Conservation (phyloP, 2,329 filamentous ascomycete species). For the Pseudopithomyces chartarum region DNA sequence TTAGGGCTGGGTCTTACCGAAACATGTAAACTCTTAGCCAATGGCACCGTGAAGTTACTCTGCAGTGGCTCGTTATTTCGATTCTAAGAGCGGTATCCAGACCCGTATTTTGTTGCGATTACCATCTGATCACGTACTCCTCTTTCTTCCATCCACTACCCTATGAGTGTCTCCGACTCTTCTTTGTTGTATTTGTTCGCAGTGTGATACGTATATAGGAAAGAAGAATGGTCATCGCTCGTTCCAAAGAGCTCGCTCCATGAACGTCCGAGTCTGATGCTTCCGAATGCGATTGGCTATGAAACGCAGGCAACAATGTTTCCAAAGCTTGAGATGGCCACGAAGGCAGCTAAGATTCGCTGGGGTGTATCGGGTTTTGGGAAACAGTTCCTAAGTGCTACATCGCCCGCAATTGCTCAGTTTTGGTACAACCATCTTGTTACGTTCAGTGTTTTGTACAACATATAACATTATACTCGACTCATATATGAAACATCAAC, state of each 20-base stretch:
- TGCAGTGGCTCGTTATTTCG: background rate
- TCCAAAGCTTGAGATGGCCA: constrained; percentile 60
- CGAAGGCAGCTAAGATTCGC: constrained; percentile 53
- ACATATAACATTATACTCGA: constrained; percentile 23
- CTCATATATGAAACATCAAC: constrained; percentile 54
- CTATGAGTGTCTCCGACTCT: constrained; percentile 46
- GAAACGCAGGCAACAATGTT: constrained; percentile 63
- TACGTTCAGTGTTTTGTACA: background rate
- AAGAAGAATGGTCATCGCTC: constrained; percentile 63
- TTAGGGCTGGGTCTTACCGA: constrained; percentile 14
- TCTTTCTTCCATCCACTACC: constrained; percentile 48
- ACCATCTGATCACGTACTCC: constrained; percentile 46
- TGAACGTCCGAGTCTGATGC: constrained; percentile 69
- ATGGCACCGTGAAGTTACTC: constrained; percentile 13
- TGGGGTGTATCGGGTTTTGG: constrained; percentile 27
- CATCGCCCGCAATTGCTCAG: constrained; percentile 15
- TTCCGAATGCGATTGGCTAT: constrained; percentile 59
- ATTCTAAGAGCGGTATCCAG: constrained; percentile 5
- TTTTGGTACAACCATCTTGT: constrained; percentile 30
- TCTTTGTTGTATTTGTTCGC: constrained; percentile 45
- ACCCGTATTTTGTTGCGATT: constrained; percentile 47
- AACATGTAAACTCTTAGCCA: constrained; percentile 53
- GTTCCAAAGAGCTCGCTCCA: constrained; percentile 64
- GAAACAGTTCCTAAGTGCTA: constrained; percentile 22
- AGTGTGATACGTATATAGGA: constrained; percentile 73